Conservation (phyloP, 2,329 filamentous ascomycete species). For the Hypoxylon sp. region DNA sequence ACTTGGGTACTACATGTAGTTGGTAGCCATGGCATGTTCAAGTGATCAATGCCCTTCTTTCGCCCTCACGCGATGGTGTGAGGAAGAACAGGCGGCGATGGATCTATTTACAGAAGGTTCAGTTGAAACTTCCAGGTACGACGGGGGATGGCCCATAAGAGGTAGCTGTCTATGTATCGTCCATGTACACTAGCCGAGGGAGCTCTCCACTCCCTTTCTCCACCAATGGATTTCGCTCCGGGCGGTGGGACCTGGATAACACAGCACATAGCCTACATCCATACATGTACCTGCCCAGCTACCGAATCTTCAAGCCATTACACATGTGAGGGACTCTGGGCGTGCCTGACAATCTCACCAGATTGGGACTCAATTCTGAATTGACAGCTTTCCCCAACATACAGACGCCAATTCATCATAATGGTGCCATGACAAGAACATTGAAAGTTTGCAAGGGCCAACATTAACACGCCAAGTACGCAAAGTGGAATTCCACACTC, state of each 20-base stretch:
- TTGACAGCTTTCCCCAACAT: slow-evolving; percentile 16
- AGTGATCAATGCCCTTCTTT: neutral
- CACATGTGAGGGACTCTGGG: slow-evolving; percentile 26
- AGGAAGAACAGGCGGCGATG: slow-evolving; percentile 31
- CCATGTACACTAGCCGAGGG: slow-evolving; percentile 34
- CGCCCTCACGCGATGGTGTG: neutral
- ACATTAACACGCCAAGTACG: slow-evolving; percentile 22
- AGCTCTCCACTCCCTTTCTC: slow-evolving; percentile 36
- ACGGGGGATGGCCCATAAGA: slow-evolving; percentile 38
- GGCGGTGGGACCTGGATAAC: slow-evolving; percentile 34
- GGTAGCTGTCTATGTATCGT: slow-evolving; percentile 37
- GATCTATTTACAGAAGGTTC: slow-evolving; percentile 41
- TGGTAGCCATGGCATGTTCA: too few species aligned
- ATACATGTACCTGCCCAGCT: slow-evolving; percentile 3
- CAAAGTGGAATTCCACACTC: slow-evolving; percentile 30
- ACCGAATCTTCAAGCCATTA: slow-evolving; percentile 37
- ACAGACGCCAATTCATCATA: slow-evolving; percentile 11
- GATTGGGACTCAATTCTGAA: slow-evolving; percentile 11
- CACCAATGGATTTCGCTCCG: slow-evolving; percentile 36
- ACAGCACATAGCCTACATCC: slow-evolving; percentile 35
- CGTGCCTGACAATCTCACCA: slow-evolving; percentile 39
- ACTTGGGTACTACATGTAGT: too few species aligned
- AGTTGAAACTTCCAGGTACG: slow-evolving; percentile 37
- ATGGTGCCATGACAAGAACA: slow-evolving; percentile 5
- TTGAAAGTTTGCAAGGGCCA: slow-evolving; percentile 8